Evolutionary conservation across 2,329 filamentous ascomycete genomes (phyloP), one percentile per base, ranked within the genome.

Genomic region (Tricladium varicosporioides): DNA sequence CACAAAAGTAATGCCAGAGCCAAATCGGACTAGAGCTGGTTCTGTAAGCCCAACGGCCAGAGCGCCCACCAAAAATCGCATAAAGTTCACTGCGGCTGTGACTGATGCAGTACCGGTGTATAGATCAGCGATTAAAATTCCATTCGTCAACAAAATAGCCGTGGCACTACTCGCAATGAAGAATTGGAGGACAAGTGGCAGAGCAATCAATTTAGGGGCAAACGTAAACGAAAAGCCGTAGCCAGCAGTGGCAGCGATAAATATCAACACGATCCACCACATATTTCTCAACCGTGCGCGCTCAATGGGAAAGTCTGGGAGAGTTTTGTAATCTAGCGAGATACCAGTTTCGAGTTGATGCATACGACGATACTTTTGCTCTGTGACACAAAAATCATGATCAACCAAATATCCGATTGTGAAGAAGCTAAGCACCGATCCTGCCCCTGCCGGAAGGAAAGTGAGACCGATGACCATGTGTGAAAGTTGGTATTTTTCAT

Each of bases 311-410:
- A 62, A 62, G 48, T 75, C 72, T 14, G 51, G n/a, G 2, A 55
- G 48, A 10, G n/a, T 22, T 52, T 55, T 58, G 48, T 48, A 36
- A n/a, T 55, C 48, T 2, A 58, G 22, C 5, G n/a, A 9, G 7
- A 44, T 19, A 14, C 36, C 19, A 11, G 36, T 33, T 3, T 68
- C 60, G 51, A 70, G 64, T 59, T 80, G 79, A 14, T 80, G 79
- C 48, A 75, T 80, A 60, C 76, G 77, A 18, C 48, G 46, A 36
- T 54, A 61, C 8, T 53, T 22, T 15, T 11, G 19, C 46, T 59
- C 48, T 78, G 2, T 85, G 80, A 61, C 53, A 1, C 80, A 77
- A 67, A 85, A 91, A 69, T 88, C 89, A 72, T 79, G 79, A 69
- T 90, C 87, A 43, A 89, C 78, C 1, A 83, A 60, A 1, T 76